Percentiles rank a stretch among this genome's conserved stretches.
These are phyloP conservation scores for Naganishia vishniacii DNA, from an alignment of 768 basidiomycete genomes.

Conservation along the genomic window DNA sequence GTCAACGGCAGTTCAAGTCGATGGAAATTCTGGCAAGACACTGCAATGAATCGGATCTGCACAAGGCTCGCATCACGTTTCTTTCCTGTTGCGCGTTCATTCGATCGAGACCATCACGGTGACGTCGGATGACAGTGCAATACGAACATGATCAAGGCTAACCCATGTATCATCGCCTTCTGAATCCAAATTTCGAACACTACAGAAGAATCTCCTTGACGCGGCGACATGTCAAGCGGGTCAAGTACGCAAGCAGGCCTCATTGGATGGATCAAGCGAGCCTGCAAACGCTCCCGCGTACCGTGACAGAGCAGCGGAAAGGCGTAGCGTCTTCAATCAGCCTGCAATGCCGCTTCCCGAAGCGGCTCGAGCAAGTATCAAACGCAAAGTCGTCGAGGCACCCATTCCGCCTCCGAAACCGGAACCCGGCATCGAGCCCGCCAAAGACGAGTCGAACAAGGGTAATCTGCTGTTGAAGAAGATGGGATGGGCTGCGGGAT, in stretches of 20 bases:
- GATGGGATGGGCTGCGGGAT: conserved; percentile 96
- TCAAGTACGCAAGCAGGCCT: conserved; percentile 65
- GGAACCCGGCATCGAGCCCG: conserved; percentile 63
- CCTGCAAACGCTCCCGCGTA: conserved; percentile 64
- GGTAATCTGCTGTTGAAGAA: conserved; percentile 91
- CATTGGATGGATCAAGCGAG: conserved; percentile 56
- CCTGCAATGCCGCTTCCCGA: conserved; percentile 71
- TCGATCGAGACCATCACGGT: conserved; percentile 4
- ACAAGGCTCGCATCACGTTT: conserved; percentile 65
- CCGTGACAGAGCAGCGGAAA: conserved; percentile 88
- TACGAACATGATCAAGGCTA: conserved; percentile 25
- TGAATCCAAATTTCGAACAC: conserved; percentile 21
- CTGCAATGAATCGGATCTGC: conserved; percentile 86
- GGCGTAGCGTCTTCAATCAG: conserved; percentile 84
- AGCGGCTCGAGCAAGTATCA: conserved; percentile 49
- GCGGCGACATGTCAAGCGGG: conserved; percentile 50
- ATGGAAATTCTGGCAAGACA: conserved; percentile 80
- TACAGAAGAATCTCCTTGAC: conserved; percentile 78
- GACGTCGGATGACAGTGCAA: conserved; percentile 26
- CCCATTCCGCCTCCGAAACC: conserved; percentile 58
- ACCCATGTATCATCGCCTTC: conserved; percentile 19
- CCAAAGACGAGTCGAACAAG: conserved; percentile 74
- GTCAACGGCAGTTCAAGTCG: conserved; percentile 85
- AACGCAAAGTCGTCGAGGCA: conserved; percentile 58
- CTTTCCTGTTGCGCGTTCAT: conserved; percentile 19